Conservation (phyloP, 441 rosid genomes). For the Aquilaria agallochum region DNA sequence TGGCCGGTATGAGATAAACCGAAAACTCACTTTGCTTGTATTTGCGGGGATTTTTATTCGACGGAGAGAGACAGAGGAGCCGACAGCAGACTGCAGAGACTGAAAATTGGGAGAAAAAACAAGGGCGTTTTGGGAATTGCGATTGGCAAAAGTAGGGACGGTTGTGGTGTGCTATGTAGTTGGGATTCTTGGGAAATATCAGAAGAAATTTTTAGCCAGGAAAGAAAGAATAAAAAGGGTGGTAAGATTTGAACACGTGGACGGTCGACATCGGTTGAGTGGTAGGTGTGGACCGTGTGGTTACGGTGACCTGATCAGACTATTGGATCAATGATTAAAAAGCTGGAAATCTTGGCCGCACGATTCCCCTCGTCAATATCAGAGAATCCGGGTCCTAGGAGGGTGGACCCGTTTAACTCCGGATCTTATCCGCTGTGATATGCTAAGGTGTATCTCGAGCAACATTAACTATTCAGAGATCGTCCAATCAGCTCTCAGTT, state of each 20-base stretch:
- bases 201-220: neutral
- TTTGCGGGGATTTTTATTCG: neutral
- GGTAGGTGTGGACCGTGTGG: too few species aligned
- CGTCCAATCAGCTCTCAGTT: too few species aligned
- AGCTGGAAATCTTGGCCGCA: neutral
- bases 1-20: too few species aligned
- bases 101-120: neutral
- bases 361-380: neutral
- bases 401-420: too few species aligned
- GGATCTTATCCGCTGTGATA: too few species aligned
- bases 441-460: too few species aligned
- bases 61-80: neutral
- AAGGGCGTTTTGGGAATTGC: slow-evolving; percentile 13
- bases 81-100: neutral
- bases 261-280: neutral
- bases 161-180: neutral
- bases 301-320: too few species aligned
- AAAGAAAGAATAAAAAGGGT: neutral
- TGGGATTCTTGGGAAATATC: neutral
- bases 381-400: too few species aligned
- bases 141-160: neutral
- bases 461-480: too few species aligned
- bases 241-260: neutral
- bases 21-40: too few species aligned
- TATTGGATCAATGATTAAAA: neutral